Evolutionary conservation across 179 eudicot genomes (phyloP).

Genomic region (Sideroxylon spinosum): DNA sequence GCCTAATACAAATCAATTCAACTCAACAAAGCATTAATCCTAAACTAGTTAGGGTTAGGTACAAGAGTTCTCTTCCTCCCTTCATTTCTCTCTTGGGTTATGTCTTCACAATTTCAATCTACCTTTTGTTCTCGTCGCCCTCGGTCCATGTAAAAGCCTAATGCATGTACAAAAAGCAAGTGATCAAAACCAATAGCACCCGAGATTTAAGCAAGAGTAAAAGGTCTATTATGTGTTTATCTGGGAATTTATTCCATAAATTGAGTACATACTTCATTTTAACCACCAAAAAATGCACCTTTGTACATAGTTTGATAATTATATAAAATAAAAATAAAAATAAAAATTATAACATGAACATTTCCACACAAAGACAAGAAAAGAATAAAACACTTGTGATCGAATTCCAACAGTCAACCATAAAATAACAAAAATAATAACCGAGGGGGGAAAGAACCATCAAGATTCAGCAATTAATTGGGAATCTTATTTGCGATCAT

Average conservation of each 20-base stretch:
- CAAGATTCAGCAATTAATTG: background rate
- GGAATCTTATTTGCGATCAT: background rate
- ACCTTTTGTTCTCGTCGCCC: too few species aligned
- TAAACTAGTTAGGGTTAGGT: too few species aligned
- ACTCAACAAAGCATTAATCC: too few species aligned
- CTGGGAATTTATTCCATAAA: background rate
- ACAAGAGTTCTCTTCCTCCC: too few species aligned
- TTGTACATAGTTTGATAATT: too few species aligned
- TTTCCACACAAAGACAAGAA: background rate
- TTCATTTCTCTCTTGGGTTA: too few species aligned
- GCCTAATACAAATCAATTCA: background rate
- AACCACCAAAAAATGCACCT: background rate
- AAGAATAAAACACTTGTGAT: background rate
- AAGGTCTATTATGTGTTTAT: background rate
- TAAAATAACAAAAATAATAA: background rate
- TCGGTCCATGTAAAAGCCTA: too few species aligned
- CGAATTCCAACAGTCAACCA: background rate
- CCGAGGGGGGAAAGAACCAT: background rate
- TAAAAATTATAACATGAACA: background rate
- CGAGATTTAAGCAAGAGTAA: background rate
- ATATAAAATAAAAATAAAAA: background rate
- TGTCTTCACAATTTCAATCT: too few species aligned
- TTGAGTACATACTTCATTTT: background rate
- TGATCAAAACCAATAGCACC: background rate
- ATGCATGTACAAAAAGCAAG: background rate